Evolutionary conservation across 345 rosid species (phyloP), one percentile per base, ranked within the genome.

Genomic region (Jatropha curcas): DNA sequence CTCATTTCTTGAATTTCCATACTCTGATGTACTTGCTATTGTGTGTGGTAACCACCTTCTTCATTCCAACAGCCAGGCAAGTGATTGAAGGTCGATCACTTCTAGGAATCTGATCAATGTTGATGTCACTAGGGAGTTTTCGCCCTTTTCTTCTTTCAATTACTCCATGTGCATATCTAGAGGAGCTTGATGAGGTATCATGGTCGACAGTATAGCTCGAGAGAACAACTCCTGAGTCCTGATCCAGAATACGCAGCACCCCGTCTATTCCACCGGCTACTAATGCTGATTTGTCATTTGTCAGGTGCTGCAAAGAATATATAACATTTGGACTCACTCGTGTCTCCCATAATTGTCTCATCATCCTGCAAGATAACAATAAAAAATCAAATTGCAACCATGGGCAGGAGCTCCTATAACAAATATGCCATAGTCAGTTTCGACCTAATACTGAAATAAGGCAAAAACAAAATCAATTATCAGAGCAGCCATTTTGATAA

Each of bases 211-310:
- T 51, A 65, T 79, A 87, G 65, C 90, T 81, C 24, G 90, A 77
- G 24, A 89, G 55, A 45, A 88, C 82, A 62, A 82, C 85, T 0
- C 98, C 97, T 0, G 84, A 84, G 74, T 70, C 82, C 84, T 92
- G 97, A 78, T 89, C 85, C 63, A 90, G 63, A 68, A 92, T 76
- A 34, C 93, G 95, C 60, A 94, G 72, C 58, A 89, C 86, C 22
- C 97, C 97, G 45, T 94, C 98, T 67, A 94, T 90, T 74, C 98
- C 98, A 41, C 98, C 98, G 61, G 81, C 90, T 7, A 80, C 85
- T 43, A 94, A 66, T 3, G 81, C 80, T 0, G 95, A 87, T 9
- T 72, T 72, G 70, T 94, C 97, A 3, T 76, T 77, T 20, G 62
- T 79, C 65, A 87, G 69, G 76, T 90, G 94, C 46, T 86, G 88